Evolutionary conservation across 2,329 filamentous ascomycete species (phyloP).

Genomic region (Aspergillus alliaceus): DNA sequence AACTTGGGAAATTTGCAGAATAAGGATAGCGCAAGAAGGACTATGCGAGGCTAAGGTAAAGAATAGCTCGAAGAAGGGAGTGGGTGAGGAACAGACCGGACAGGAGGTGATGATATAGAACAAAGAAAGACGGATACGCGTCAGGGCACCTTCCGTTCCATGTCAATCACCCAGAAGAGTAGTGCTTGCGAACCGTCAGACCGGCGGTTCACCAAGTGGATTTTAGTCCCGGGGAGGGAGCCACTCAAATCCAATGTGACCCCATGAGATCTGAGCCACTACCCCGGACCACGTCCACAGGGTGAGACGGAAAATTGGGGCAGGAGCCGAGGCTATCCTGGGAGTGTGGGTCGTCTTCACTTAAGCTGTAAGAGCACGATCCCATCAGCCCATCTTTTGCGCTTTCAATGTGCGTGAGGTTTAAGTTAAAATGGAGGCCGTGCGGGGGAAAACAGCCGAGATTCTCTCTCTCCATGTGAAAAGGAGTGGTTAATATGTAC

Average conservation of each 20-base stretch:
- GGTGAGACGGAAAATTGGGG: background rate
- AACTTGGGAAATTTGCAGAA: background rate
- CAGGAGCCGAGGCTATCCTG: background rate
- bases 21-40: background rate
- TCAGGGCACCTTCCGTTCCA: background rate
- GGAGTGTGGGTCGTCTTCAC: background rate
- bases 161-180: slow-evolving; percentile 7
- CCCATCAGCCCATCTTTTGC: background rate
- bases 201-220: background rate
- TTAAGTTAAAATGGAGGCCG: too few relatives aligned
- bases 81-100: too few relatives aligned
- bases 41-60: background rate
- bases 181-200: slow-evolving; percentile 12
- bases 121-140: background rate
- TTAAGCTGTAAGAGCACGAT: background rate
- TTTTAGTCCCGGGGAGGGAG: background rate
- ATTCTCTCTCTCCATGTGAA: too few relatives aligned
- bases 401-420: too few relatives aligned
- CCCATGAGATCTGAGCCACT: background rate
- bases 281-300: background rate
- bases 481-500: too few relatives aligned
- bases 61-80: too few relatives aligned
- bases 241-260: background rate
- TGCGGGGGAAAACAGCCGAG: too few relatives aligned
- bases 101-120: background rate